A percentile compares a stretch with the other conserved stretches of the same genome.
Evolutionary conservation across 148 eudicot genomes (phyloP).

Genomic region (Persicaria maculosa): DNA sequence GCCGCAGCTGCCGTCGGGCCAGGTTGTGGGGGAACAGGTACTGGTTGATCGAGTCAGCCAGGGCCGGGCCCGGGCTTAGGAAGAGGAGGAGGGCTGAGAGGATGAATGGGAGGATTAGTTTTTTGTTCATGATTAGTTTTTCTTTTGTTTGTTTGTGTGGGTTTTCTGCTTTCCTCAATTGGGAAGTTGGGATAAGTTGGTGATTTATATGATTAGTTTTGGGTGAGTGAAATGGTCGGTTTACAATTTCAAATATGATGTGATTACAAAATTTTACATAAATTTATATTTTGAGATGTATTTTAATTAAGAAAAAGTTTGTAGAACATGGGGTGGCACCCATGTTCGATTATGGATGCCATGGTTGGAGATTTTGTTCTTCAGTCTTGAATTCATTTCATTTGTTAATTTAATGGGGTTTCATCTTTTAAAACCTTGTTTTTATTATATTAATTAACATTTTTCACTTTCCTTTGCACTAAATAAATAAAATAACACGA

Average conservation of each 20-base stretch:
- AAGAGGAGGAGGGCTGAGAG: constrained; percentile 9
- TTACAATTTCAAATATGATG: neutral
- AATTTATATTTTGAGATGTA: no score
- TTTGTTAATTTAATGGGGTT: neutral
- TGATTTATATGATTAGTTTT: neutral
- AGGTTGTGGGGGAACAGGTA: constrained; percentile 22
- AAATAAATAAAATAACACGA: no score
- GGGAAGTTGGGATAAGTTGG: neutral
- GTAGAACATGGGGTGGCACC: constrained; percentile 2
- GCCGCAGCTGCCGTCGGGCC: constrained; percentile 13
- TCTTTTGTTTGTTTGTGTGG: neutral
- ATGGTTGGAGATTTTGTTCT: constrained; percentile 7
- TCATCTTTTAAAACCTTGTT: neutral
- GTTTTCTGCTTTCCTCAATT: neutral
- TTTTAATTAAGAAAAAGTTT: neutral
- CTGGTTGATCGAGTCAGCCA: neutral
- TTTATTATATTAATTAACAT: neutral
- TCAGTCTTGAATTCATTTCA: neutral
- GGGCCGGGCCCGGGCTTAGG: neutral
- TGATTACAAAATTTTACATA: neutral
- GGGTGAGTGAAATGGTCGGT: neutral
- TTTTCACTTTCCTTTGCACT: neutral
- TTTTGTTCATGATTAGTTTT: neutral
- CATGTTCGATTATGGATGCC: constrained; percentile 13
- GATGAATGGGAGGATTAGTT: neutral